Conservation (phyloP, 768 basidiomycete species). For the Pisolithus sp. region DNA sequence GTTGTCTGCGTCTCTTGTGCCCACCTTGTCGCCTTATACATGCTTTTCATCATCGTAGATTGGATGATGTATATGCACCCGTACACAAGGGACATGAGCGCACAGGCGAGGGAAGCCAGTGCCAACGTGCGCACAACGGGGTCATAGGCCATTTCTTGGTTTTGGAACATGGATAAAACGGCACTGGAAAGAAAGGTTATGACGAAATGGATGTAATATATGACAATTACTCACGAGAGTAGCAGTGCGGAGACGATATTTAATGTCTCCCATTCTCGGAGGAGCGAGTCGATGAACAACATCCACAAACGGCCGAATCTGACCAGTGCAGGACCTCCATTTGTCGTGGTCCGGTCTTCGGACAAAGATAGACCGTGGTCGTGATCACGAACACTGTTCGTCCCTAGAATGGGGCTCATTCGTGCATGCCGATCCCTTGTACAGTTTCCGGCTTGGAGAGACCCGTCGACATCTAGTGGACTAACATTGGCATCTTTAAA, state of each 20-base stretch:
- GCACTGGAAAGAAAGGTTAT: conserved; percentile 34
- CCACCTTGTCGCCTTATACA: conserved; percentile 67
- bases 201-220: not conserved
- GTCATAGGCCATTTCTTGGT: conserved; percentile 42
- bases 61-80: conserved; percentile 71
- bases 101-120: conserved; percentile 57
- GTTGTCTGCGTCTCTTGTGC: conserved; percentile 62
- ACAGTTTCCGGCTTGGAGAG: conserved; percentile 2
- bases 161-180: conserved; percentile 66
- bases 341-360: conserved; percentile 43
- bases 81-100: conserved; percentile 64
- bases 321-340: conserved; percentile 56
- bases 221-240: conserved; percentile 34
- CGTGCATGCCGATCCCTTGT: conserved; percentile 5
- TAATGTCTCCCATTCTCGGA: conserved; percentile 70
- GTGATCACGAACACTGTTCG: conserved; percentile 15
- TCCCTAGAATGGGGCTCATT: conserved; percentile 26
- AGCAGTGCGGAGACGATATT: conserved; percentile 68
- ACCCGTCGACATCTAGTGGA: too few species aligned
- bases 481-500: too few species aligned
- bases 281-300: conserved; percentile 59
- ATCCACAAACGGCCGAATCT: conserved; percentile 69
- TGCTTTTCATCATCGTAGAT: conserved; percentile 66
- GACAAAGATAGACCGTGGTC: conserved; percentile 37
- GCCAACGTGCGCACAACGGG: conserved; percentile 58